Conservation (phyloP, 1,284 basidiomycete species). For the Ustilago cynodontis region DNA sequence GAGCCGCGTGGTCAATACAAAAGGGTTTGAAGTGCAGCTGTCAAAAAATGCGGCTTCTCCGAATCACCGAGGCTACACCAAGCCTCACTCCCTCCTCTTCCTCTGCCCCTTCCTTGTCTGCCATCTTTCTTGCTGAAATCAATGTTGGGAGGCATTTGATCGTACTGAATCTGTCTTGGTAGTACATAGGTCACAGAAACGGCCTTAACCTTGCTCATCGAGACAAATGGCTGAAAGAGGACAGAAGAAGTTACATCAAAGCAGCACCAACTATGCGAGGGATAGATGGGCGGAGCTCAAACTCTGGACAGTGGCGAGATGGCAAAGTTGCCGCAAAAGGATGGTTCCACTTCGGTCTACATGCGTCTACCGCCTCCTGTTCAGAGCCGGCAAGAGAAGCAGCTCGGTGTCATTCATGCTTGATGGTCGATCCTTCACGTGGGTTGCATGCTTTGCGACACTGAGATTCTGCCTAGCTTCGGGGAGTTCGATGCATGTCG, state of each 20-base stretch:
- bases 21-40: conserved; percentile 14
- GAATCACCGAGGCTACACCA: conserved; percentile 16
- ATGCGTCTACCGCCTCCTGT: neutral
- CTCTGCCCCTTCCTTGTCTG: neutral
- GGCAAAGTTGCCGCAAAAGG: neutral
- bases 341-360: neutral
- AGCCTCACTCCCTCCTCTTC: neutral
- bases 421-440: conserved; percentile 18
- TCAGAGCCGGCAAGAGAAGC: neutral
- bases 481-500: conserved; percentile 19
- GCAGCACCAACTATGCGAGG: no score
- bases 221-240: neutral
- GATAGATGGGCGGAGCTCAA: conserved; percentile 18
- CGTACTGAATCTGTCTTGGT: no score
- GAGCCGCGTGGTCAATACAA: neutral
- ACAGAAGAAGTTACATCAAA: neutral
- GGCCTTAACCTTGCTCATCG: no score
- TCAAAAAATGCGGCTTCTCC: conserved; percentile 29
- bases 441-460: neutral
- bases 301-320: neutral
- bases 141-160: no score
- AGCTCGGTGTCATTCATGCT: conserved; percentile 11
- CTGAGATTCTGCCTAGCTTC: conserved; percentile 8
- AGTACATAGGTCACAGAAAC: no score
- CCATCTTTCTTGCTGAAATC: no score